Evolutionary conservation across 257 asterid genomes (phyloP).

Genomic region (Pogostemon cablin): DNA sequence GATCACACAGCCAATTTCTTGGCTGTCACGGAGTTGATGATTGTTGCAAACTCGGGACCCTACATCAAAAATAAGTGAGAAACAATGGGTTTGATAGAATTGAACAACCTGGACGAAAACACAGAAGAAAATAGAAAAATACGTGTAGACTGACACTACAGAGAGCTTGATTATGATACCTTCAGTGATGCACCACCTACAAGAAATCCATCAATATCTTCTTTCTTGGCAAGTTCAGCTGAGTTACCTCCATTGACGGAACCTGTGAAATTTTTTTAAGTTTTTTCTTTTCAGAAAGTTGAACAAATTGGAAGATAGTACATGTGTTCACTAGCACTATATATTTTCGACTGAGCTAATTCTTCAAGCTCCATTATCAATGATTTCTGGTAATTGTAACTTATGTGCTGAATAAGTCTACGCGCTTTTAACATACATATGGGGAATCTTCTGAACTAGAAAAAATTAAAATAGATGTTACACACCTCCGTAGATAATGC

Average conservation of each 20-base stretch:
- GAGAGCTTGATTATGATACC: constrained; percentile 44
- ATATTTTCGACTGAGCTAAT: constrained; percentile 3
- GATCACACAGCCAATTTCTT: constrained; percentile 89
- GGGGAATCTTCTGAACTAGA: neutral
- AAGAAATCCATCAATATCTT: constrained; percentile 67
- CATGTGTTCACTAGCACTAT: constrained; percentile 6
- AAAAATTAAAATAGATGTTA: neutral
- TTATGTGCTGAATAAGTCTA: neutral
- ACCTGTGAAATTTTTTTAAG: constrained; percentile 47
- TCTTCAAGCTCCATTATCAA: constrained; percentile 4
- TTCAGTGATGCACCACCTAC: constrained; percentile 99
- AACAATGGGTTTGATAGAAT: too few species aligned
- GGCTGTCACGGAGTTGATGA: constrained; percentile 86
- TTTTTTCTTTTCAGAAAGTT: neutral
- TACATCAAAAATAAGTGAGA: constrained; percentile 32
- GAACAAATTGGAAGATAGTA: neutral
- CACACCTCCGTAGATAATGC: constrained; percentile 94
- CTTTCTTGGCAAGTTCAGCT: constrained; percentile 88
- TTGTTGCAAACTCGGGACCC: constrained; percentile 96
- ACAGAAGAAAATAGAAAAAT: neutral
- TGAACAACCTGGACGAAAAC: constrained; percentile 7
- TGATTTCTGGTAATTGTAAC: neutral
- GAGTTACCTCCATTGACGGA: constrained; percentile 92
- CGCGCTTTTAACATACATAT: neutral
- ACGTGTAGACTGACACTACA: neutral